Percentiles rank a stretch among this genome's conserved stretches.
These are phyloP conservation scores for Simmondsia chinensis DNA, from an alignment of 148 eudicot genomes.

Conservation along the genomic window DNA sequence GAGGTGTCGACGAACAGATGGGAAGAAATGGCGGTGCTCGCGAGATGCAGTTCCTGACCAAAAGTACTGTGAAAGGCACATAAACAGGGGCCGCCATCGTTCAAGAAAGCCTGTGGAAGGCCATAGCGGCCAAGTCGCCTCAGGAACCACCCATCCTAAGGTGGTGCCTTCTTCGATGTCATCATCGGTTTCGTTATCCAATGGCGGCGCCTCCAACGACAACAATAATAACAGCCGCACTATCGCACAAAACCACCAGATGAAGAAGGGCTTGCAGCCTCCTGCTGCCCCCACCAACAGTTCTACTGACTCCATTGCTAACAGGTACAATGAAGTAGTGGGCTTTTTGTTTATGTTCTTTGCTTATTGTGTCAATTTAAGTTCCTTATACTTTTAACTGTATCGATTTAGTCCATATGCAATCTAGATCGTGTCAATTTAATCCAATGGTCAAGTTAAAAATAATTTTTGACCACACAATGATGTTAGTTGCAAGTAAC, in stretches of 20 bases:
- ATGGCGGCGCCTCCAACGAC: conserved; percentile 31
- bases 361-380: too few relatives aligned
- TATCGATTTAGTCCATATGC: too few relatives aligned
- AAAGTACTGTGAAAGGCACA: conserved; percentile 88
- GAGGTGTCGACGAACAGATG: conserved; percentile 88
- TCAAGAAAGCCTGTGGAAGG: conserved; percentile 98
- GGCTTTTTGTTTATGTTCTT: too few relatives aligned
- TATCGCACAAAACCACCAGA: conserved; percentile 35
- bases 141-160: too few relatives aligned
- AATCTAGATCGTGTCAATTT: too few relatives aligned
- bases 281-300: too few relatives aligned
- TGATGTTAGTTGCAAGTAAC: too few relatives aligned
- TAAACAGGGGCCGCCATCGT: conserved; percentile 92
- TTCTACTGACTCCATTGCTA: conserved; percentile 29
- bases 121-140: conserved; percentile 57
- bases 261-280: conserved; percentile 27
- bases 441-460: too few relatives aligned
- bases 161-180: too few relatives aligned
- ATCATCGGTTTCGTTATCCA: conserved; percentile 34
- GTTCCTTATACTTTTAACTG: too few relatives aligned
- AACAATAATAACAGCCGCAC: too few relatives aligned
- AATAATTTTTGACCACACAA: too few relatives aligned
- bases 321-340: conserved; percentile 47
- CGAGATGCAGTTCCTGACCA: conserved; percentile 83
- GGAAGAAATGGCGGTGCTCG: conserved; percentile 97